phyloP scores from a whole-genome alignment of 176 grass and related monocot species.

The Oryza longistaminata region DNA sequence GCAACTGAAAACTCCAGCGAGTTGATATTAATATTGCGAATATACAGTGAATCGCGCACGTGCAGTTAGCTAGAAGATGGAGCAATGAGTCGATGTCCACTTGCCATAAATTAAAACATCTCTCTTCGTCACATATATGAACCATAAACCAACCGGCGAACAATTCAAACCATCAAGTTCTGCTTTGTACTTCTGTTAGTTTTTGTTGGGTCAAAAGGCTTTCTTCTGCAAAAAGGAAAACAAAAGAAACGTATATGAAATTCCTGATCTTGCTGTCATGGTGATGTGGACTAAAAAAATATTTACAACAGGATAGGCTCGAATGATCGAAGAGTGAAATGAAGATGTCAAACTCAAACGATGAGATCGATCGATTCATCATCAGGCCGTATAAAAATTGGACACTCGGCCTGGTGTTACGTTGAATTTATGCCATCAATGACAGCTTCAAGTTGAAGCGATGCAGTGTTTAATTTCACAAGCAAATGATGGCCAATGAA shows the following conservation, averaged over 20 bases:
- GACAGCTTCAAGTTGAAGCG: not conserved
- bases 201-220: not conserved
- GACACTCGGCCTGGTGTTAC: not conserved
- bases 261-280: not conserved
- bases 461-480: not conserved
- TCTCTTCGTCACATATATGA: not conserved
- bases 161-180: not conserved
- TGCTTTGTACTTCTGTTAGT: not conserved
- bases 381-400: not conserved
- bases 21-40: not conserved
- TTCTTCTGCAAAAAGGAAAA: not conserved
- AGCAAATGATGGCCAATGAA: not conserved
- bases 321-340: not conserved
- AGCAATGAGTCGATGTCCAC: not conserved
- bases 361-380: constrained; percentile 1
- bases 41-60: not conserved
- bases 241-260: not conserved
- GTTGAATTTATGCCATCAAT: not conserved
- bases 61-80: not conserved
- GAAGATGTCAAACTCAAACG: not conserved
- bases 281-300: not conserved
- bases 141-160: not conserved
- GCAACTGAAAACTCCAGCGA: not conserved
- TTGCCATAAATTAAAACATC: not conserved
- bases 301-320: not conserved